A percentile compares a stretch with the other conserved stretches of the same genome.
These are phyloP conservation scores for Candida manassasensis DNA, from an alignment of 805 yeast genomes.

Conservation along the genomic window DNA sequence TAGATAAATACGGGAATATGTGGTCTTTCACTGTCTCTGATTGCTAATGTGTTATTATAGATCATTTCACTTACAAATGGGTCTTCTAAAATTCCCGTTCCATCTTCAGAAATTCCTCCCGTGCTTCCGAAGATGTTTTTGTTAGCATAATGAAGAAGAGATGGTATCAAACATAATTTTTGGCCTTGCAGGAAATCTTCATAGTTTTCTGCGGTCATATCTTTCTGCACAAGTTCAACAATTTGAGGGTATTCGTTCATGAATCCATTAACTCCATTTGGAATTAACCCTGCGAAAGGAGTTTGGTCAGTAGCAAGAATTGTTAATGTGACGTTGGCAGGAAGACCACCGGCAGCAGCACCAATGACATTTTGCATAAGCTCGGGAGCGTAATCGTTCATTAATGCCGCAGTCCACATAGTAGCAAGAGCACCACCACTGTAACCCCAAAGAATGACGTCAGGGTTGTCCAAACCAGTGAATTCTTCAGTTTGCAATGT, in stretches of 20 bases:
- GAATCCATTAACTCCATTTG: slow-evolving; percentile 27
- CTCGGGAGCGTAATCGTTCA: slow-evolving; percentile 35
- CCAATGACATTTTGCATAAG: slow-evolving; percentile 20
- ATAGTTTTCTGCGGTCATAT: background rate
- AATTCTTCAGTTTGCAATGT: slow-evolving; percentile 12
- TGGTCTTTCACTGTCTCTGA: slow-evolving; percentile 13
- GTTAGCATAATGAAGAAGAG: slow-evolving; percentile 6
- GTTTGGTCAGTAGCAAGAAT: slow-evolving; percentile 21
- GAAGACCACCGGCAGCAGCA: slow-evolving; percentile 34
- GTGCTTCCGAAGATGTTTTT: slow-evolving; percentile 13
- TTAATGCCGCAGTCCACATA: slow-evolving; percentile 35
- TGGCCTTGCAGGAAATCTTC: slow-evolving; percentile 5
- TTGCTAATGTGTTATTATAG: slow-evolving; percentile 19
- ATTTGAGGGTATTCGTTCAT: slow-evolving; percentile 25
- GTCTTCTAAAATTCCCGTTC: slow-evolving; percentile 13
- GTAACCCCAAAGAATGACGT: slow-evolving; percentile 29
- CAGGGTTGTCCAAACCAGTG: slow-evolving; percentile 19
- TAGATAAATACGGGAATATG: slow-evolving; percentile 17
- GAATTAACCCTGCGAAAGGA: slow-evolving; percentile 25
- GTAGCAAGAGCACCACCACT: slow-evolving; percentile 38
- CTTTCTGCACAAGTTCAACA: slow-evolving; percentile 1
- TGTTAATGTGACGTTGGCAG: slow-evolving; percentile 28
- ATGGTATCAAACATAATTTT: slow-evolving; percentile 6
- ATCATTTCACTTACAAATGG: slow-evolving; percentile 13
- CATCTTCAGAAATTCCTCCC: slow-evolving; percentile 10